Evolutionary conservation across 202 grass and related monocot species (phyloP).

Genomic region (Brachypodium distachyon): DNA sequence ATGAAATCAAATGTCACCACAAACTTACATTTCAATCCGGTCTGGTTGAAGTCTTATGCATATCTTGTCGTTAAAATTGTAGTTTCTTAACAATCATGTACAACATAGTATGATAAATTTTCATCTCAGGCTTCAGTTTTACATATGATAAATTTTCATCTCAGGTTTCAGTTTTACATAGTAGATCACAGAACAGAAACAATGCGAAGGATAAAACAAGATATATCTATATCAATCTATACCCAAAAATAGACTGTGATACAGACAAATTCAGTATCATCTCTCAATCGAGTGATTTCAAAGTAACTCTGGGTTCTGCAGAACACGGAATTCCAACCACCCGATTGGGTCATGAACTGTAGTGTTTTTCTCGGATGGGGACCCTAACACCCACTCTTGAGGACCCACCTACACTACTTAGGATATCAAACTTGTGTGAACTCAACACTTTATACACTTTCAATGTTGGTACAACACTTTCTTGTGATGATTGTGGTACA

Average conservation of each 20-base stretch:
- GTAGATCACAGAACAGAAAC: neutral
- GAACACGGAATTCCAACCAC: neutral
- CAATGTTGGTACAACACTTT: no score
- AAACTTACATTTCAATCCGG: neutral
- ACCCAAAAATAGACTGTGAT: no score
- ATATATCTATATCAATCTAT: no score
- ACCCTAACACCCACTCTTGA: no score
- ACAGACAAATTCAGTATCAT: no score
- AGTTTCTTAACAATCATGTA: neutral
- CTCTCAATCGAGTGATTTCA: no score
- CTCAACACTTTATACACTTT: no score
- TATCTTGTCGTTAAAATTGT: neutral
- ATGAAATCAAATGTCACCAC: neutral
- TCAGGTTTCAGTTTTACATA: neutral
- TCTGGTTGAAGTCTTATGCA: neutral
- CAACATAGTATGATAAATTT: neutral
- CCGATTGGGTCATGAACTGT: neutral
- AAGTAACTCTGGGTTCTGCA: neutral
- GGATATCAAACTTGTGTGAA: no score
- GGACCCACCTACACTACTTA: no score
- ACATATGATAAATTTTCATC: neutral
- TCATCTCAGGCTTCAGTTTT: neutral
- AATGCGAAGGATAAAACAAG: no score
- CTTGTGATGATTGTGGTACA: no score
- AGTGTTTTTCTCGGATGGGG: no score